Evolutionary conservation across 305 asterid species (phyloP).

Genomic region (Fraxinus greggii): DNA sequence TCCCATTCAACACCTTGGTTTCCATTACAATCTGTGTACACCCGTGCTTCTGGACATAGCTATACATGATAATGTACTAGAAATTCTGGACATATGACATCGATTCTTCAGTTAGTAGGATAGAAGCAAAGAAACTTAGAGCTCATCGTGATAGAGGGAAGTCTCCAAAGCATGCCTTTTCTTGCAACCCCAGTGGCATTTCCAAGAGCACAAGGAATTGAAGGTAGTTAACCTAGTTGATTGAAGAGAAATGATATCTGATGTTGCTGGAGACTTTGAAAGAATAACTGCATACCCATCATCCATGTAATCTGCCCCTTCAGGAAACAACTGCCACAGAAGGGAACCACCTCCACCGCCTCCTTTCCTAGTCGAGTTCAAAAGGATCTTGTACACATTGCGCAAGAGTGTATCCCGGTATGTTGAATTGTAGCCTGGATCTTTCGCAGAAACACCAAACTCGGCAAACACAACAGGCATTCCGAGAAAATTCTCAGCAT

Average conservation of each 20-base stretch:
- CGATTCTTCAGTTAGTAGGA: neutral
- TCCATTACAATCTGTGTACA: neutral
- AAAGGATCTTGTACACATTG: constrained; percentile 51
- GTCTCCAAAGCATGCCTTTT: constrained; percentile 46
- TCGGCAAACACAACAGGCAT: constrained; percentile 87
- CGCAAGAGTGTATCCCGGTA: constrained; percentile 52
- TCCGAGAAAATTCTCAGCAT: constrained; percentile 57
- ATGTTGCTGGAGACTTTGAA: constrained; percentile 54
- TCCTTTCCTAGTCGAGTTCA: constrained; percentile 71
- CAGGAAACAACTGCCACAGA: constrained; percentile 88
- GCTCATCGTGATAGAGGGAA: constrained; percentile 50
- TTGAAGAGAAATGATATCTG: constrained; percentile 58
- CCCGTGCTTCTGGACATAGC: neutral
- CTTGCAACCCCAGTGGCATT: constrained; percentile 85
- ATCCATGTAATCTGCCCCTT: constrained; percentile 87
- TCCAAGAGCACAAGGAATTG: constrained; percentile 72
- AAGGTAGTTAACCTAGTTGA: constrained; percentile 56
- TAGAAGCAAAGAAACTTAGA: constrained; percentile 25
- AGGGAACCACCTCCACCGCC: constrained; percentile 84
- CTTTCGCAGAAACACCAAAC: constrained; percentile 74
- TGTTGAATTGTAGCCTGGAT: constrained; percentile 62
- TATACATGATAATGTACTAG: neutral
- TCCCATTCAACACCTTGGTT: neutral
- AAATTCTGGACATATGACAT: neutral
- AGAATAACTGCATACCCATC: constrained; percentile 88